A percentile compares a stretch with the other conserved stretches of the same genome.
These are phyloP conservation scores for Acacia confusa DNA, from an alignment of 306 rosid genomes.

Conservation along the genomic window DNA sequence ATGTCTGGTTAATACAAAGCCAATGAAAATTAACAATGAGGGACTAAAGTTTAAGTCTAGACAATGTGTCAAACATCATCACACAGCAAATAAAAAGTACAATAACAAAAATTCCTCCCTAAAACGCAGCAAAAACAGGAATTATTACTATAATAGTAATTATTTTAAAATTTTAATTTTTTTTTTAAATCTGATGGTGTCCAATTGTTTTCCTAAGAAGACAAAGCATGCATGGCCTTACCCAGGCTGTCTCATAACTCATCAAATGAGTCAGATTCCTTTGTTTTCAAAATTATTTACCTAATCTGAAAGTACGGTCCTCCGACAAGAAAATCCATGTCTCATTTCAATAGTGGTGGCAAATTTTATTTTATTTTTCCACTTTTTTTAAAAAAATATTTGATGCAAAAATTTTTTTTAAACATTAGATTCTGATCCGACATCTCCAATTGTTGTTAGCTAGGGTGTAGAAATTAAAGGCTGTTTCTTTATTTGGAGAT, in stretches of 20 bases:
- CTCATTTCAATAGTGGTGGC: constrained; percentile 38
- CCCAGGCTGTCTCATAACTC: constrained; percentile 49
- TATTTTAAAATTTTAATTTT: neutral
- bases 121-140: constrained; percentile 1
- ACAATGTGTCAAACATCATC: constrained; percentile 13
- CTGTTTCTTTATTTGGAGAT: neutral
- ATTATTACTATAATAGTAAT: neutral
- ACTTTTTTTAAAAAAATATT: neutral
- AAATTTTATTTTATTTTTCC: neutral
- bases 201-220: constrained; percentile 11
- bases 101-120: neutral
- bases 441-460: neutral
- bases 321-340: constrained; percentile 50
- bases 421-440: constrained; percentile 11
- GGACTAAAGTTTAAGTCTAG: neutral
- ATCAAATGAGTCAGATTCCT: constrained; percentile 42
- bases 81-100: neutral
- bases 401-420: neutral
- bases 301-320: constrained; percentile 25
- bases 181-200: neutral
- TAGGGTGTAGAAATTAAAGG: neutral
- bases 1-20: neutral
- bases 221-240: constrained; percentile 23
- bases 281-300: constrained; percentile 36
- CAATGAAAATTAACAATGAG: neutral